These are phyloP conservation scores for Erigeron philadelphicus DNA, from an alignment of 140 eudicot species.

Conservation along the genomic window DNA sequence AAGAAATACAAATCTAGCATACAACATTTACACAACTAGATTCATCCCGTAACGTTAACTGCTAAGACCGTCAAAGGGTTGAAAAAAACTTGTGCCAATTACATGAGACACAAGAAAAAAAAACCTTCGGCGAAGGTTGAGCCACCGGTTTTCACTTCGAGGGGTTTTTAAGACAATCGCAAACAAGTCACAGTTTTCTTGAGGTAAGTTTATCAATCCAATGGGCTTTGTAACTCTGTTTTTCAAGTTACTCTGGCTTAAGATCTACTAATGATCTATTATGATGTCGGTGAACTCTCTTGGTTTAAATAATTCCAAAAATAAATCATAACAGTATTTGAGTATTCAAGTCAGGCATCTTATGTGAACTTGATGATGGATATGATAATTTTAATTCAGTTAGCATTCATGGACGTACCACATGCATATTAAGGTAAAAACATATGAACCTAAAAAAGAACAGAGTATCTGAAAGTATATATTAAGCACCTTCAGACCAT, in stretches of 20 bases:
- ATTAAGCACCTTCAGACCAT: slow-evolving; percentile 77
- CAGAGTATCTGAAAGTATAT: slow-evolving; percentile 1
- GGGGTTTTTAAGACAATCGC: too few relatives aligned
- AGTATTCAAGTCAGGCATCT: neutral
- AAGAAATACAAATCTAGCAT: too few relatives aligned
- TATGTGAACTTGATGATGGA: neutral
- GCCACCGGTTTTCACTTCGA: too few relatives aligned
- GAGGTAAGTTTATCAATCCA: neutral
- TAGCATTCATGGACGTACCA: neutral
- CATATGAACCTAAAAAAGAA: neutral
- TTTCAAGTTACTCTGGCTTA: neutral
- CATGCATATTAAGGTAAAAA: neutral
- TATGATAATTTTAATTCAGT: too few relatives aligned
- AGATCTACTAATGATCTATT: slow-evolving; percentile 1
- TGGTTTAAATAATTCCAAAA: neutral
- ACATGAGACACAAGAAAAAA: too few relatives aligned
- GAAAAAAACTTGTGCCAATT: too few relatives aligned
- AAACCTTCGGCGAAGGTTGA: too few relatives aligned
- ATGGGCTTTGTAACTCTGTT: neutral
- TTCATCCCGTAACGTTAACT: too few relatives aligned
- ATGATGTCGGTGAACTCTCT: neutral
- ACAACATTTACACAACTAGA: too few relatives aligned
- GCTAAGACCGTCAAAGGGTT: too few relatives aligned
- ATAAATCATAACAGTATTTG: slow-evolving; percentile 5
- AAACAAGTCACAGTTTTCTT: too few relatives aligned